Evolutionary conservation across 2,329 filamentous ascomycete genomes (phyloP), one percentile per base, ranked within the genome.

Genomic region (Graphilbum fragrans): DNA sequence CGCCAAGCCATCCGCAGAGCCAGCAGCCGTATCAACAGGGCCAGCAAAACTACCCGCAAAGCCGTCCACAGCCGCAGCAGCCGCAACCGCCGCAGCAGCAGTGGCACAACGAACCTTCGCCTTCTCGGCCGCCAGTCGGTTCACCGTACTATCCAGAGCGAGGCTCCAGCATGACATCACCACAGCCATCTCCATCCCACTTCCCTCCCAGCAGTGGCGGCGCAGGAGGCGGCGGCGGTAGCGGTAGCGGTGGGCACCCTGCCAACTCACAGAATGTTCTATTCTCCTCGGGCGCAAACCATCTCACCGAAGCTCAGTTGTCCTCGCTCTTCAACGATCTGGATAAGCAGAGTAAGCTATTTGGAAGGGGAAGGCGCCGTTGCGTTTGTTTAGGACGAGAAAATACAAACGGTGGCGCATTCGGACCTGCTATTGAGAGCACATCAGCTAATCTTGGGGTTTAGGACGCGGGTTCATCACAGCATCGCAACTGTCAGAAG

Each of bases 251-350:
- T n/a, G n/a, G n/a, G n/a, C 11, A 9, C 29, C 29, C 29, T 5
- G 29, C 25, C 25, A 31, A 31, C 11, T 16, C 29, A 8, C 12
- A 10, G 7, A 14, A 31, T 31, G 29, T 31, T 7, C 12, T 47
- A 19, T 33, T 47, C 19, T 49, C 44, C 38, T 39, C 45, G 38
- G 52, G 59, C 35, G 64, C 65, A 37, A 72, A 78, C 39, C 82
- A 88, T 55, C 72, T 80, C n/a, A 80, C 77, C 1, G 37, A 32
- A 5, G 45, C 47, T 17, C 41, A 47, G 41, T 70, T 98, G 17
- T 77, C 86, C 58, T 84, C 84, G 4, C 69, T 96, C 21, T 98
- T 96, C 65, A 74, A 84, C 46, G 86, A 87, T 1, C 90, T 95
- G 14, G 93, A 98, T 63, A 88, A 86, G 56, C 74, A 86, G 61